These are phyloP conservation scores for Candida loeiensis DNA, from an alignment of 805 yeast species.

Conservation along the genomic window DNA sequence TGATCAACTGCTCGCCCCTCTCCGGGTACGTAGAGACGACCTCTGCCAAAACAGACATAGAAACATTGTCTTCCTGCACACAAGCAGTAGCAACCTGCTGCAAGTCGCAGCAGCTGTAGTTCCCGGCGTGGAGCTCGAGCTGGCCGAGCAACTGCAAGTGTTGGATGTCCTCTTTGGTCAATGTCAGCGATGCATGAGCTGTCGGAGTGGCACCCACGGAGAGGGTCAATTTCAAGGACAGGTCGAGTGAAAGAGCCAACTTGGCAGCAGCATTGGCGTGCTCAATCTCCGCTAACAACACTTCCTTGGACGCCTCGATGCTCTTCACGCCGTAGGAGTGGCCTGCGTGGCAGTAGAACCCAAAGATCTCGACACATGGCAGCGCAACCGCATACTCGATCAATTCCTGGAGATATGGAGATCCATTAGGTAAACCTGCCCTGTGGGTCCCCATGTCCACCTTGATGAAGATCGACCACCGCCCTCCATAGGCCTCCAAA, in stretches of 20 bases:
- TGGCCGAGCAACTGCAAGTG: constrained; percentile 29
- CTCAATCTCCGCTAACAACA: constrained; percentile 52
- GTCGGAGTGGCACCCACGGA: constrained; percentile 87
- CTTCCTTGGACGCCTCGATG: constrained; percentile 43
- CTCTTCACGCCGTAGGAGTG: constrained; percentile 57
- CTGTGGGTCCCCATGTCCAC: constrained; percentile 69
- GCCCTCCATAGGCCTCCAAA: constrained; percentile 35
- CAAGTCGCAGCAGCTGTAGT: constrained; percentile 67
- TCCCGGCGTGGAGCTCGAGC: constrained; percentile 79
- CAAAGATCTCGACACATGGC: constrained; percentile 42
- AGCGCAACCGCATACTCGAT: constrained; percentile 26
- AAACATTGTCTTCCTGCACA: constrained; percentile 15
- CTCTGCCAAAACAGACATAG: constrained; percentile 19
- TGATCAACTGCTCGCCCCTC: constrained; percentile 52
- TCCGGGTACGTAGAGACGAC: constrained; percentile 51
- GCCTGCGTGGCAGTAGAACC: constrained; percentile 80
- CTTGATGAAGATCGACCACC: constrained; percentile 67
- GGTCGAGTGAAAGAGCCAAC: constrained; percentile 32
- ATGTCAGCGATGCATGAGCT: constrained; percentile 51
- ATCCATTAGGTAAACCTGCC: constrained; percentile 50
- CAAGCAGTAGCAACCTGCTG: constrained; percentile 76
- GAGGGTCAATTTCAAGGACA: constrained; percentile 40
- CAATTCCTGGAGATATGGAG: constrained; percentile 33
- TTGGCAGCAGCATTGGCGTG: constrained; percentile 55
- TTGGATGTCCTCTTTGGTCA: constrained; percentile 19